Base-by-base conservation (phyloP, 495 filamentous ascomycete species). In the Neurospora sp. region DNA sequence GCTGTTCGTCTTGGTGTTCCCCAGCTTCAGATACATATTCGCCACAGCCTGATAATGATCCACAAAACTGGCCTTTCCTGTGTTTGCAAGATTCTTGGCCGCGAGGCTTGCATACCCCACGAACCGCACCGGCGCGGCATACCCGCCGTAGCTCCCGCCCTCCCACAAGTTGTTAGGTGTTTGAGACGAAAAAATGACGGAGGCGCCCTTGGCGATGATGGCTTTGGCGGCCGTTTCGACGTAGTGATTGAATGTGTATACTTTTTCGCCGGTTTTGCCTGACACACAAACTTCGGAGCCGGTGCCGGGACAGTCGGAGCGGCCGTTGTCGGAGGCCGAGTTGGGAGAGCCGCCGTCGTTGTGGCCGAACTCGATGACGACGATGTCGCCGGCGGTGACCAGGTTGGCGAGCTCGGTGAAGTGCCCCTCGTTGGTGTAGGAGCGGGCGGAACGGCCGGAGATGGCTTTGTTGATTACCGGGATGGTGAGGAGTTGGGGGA, bases 101-200 rank as follows among this genome's bases (percentile, higher is more conserved):
- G 88, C 89, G 22, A 82, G 74, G 71, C 83, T 71, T 0, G 87
- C 86, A 76, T 91, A 91, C 40, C 71, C 85, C 0, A 90, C 89
- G 71, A 91, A 92, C 5, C 89, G 81, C 22, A 66, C 53, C 1
- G 53, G 53, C 44, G 78, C 76, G 12, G 82, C 77, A 16, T 75
- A 73, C 69, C 83, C 84, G 7, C 37, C 73, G 75, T 84, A 91
- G 2, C 73, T 78, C 0, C 88, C 88, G 8, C 78, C 79, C 75
- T 91, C 88, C 87, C 88, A 91, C 18, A 84, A 77, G 68, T 86
- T 91, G 74, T 91, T 87, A 0, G 90, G 90, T 4, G 90, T 92
- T 70, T 87, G 88, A 37, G 35, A 37, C 35, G 35, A 5, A 37
- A 91, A 83, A n/a, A 92, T 81, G 40, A 91, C 90, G 20, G 83